phyloP scores from a whole-genome alignment of 140 eudicot genomes.

The Cichorium intybus region DNA sequence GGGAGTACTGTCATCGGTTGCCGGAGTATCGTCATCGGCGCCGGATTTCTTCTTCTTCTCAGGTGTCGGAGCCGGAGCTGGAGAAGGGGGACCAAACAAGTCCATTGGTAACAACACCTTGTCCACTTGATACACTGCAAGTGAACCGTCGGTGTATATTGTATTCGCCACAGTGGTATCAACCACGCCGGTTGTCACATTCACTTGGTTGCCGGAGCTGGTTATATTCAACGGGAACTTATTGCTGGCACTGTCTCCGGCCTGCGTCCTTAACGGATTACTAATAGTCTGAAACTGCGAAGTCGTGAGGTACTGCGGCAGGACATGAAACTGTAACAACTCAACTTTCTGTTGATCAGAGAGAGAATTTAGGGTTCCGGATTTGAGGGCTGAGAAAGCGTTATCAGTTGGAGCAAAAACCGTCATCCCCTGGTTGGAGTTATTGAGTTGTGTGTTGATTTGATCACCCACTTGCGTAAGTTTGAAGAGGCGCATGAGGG shows the following conservation, averaged over 20 bases:
- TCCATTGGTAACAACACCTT: constrained; percentile 67
- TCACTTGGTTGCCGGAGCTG: constrained; percentile 75
- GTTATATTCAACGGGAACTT: constrained; percentile 70
- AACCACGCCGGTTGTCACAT: constrained; percentile 61
- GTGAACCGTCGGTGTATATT: constrained; percentile 57
- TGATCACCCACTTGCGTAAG: constrained; percentile 64
- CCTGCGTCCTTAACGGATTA: constrained; percentile 84
- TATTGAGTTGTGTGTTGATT: constrained; percentile 81
- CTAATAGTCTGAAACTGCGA: constrained; percentile 80
- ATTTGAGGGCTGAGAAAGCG: constrained; percentile 60
- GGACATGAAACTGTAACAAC: constrained; percentile 71
- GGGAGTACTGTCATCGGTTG: constrained; percentile 35
- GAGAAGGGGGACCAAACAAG: constrained; percentile 47
- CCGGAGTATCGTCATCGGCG: constrained; percentile 19
- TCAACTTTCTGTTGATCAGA: constrained; percentile 69
- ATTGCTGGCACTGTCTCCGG: constrained; percentile 51
- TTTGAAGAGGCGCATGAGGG: constrained; percentile 55
- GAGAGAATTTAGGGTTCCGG: constrained; percentile 79
- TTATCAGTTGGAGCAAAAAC: constrained; percentile 81
- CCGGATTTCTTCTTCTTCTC: constrained; percentile 41
- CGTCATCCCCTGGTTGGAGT: constrained; percentile 75
- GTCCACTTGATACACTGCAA: constrained; percentile 84
- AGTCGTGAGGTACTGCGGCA: constrained; percentile 47
- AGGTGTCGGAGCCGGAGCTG: constrained; percentile 66
- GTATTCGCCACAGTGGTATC: constrained; percentile 59